Base-by-base conservation (phyloP, 2,329 filamentous ascomycete genomes). In the Penicillium sp. region DNA sequence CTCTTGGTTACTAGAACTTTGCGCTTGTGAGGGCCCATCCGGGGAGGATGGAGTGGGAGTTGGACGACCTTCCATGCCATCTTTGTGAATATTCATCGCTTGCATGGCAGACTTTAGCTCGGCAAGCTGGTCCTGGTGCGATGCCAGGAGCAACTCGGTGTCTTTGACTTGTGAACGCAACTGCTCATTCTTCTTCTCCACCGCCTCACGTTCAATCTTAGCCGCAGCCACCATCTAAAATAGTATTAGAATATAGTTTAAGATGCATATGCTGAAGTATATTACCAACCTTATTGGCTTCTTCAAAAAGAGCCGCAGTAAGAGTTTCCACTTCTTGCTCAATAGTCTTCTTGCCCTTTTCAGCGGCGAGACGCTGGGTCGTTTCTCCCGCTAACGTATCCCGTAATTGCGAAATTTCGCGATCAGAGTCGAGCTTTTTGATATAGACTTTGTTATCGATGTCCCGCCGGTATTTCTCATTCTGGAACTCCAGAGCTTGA, bases 31-130 rank as follows among this genome's bases (percentile, higher is more conserved):
- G 1, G 73, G 73, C 47, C 88, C 78, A 9, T 86, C 88, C 0
- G 93, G 92, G 1, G 93, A 96, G 0, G 90, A 90, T 2, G 91
- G 91, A 9, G 89, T 84, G 1, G 82, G 83, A 14, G 85, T 89
- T n/a, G 85, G 82, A 54, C 84, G 84, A 42, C 81, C 85, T 47
- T 87, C 82, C 62, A 84, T 81, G 63, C 95, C 89, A 62, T 94
- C 89, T 57, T 82, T 83, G 26, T 69, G 64, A 63, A 90, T 85
- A 12, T 84, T 80, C 85, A 97, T 90, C 65, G 88, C 87, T 74
- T 96, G 91, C 86, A 99, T 90, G 60, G 97, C 91, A 19, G 84
- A 81, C 75, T 99, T 99, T 60, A 99, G 84, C 73, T 97, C 90
- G 2, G 88, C 83, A 3, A 99, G 80, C 72, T 99, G 94, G 72